Conservation (phyloP, 805 yeast genomes). For the Jamesozyma rosinii region DNA sequence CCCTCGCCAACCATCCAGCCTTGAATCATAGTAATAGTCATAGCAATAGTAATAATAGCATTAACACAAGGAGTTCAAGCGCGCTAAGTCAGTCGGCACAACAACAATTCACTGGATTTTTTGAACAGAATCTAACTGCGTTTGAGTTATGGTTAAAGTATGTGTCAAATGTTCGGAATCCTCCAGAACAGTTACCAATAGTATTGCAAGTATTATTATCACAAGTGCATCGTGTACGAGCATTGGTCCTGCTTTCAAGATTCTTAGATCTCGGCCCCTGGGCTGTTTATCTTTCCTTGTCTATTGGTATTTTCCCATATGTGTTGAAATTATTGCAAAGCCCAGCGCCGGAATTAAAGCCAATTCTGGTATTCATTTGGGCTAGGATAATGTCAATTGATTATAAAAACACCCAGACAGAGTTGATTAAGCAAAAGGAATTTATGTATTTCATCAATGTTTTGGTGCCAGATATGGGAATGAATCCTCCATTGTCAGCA, state of each 20-base stretch:
- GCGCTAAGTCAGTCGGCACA: conserved; percentile 19
- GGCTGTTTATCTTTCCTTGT: conserved; percentile 88
- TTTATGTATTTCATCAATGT: conserved; percentile 79
- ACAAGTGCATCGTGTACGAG: conserved; percentile 87
- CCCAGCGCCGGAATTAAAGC: conserved; percentile 91
- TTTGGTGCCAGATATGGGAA: conserved; percentile 40
- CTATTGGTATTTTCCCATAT: conserved; percentile 94
- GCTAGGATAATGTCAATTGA: conserved; percentile 96
- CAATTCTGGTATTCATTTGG: conserved; percentile 93
- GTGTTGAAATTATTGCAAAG: conserved; percentile 82
- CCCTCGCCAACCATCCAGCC: conserved; percentile 26
- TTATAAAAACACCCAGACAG: conserved; percentile 81
- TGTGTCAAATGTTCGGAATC: conserved; percentile 71
- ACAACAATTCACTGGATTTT: conserved; percentile 86
- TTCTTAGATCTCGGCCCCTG: conserved; percentile 93
- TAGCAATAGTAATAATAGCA: conserved; percentile 4
- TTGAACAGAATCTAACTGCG: conserved; percentile 92
- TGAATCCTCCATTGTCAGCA: conserved; percentile 10
- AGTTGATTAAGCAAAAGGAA: conserved; percentile 83
- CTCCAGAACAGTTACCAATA: conserved; percentile 93
- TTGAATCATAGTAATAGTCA: conserved; percentile 4
- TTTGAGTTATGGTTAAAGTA: conserved; percentile 93
- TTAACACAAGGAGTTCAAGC: conserved; percentile 7
- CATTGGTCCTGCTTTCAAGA: conserved; percentile 70
- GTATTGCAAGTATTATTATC: conserved; percentile 86